A percentile compares a stretch with the other conserved stretches of the same genome.
Conservation (phyloP, 352 stramenopile genomes). For the Elongisporangium anandrum region DNA sequence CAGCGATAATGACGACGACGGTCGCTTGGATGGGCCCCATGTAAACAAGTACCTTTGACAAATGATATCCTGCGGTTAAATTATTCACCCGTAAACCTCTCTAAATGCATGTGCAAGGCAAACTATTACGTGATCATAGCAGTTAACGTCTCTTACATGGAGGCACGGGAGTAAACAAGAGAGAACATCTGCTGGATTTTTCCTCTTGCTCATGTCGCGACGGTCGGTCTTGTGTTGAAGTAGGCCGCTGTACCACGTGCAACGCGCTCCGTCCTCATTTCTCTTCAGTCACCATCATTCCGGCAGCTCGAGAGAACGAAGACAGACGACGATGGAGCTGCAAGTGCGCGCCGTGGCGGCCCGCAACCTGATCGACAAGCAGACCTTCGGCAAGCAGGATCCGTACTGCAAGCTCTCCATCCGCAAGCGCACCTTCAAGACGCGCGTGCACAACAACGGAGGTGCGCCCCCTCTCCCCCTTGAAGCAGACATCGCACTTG, state of each 20-base stretch:
- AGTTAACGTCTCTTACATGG: background rate
- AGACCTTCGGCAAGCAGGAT: slow-evolving; percentile 84
- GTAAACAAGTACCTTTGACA: background rate
- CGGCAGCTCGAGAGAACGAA: background rate
- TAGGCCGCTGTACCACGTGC: background rate
- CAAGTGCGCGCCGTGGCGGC: slow-evolving; percentile 75
- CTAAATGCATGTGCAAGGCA: background rate
- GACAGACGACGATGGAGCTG: slow-evolving; percentile 46
- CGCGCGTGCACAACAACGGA: slow-evolving; percentile 81
- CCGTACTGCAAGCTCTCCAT: slow-evolving; percentile 75
- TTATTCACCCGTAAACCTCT: background rate
- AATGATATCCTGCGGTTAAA: background rate
- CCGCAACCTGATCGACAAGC: slow-evolving; percentile 78
- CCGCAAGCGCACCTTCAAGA: slow-evolving; percentile 60
- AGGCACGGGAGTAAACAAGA: background rate
- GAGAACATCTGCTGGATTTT: background rate
- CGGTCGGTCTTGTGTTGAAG: background rate
- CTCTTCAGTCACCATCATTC: background rate
- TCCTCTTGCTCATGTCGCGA: background rate
- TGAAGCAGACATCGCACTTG: background rate
- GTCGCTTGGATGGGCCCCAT: background rate
- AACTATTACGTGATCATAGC: background rate
- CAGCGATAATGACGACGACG: slow-evolving; percentile 4
- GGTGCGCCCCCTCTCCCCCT: slow-evolving; percentile 19
- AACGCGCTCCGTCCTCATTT: background rate